Conservation (phyloP, 441 rosid genomes). For the Gossypium lobatum region DNA sequence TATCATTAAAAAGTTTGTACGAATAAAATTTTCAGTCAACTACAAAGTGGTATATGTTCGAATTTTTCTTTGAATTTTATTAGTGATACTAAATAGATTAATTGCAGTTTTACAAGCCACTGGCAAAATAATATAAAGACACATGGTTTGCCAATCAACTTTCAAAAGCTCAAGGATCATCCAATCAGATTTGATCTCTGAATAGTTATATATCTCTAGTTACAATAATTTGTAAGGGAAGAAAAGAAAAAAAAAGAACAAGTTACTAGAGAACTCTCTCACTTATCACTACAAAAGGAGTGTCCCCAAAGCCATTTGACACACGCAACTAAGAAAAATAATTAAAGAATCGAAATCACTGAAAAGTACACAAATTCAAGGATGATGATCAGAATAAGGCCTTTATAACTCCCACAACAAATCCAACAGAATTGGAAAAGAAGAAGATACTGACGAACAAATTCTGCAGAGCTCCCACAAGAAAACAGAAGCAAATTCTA, state of each 20-base stretch:
- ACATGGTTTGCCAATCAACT: not conserved
- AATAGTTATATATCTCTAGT: not conserved
- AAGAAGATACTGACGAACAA: not conserved
- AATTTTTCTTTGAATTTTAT: not conserved
- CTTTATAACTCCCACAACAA: not conserved
- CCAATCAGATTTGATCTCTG: not conserved
- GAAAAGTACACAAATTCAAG: not conserved
- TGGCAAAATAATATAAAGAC: not conserved
- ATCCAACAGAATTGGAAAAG: not conserved
- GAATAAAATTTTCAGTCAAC: not conserved
- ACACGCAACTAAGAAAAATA: not conserved
- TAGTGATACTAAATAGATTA: not conserved
- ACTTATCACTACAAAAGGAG: not conserved
- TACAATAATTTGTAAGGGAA: not conserved
- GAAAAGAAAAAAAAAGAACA: not conserved
- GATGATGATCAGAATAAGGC: not conserved
- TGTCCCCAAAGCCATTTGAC: not conserved
- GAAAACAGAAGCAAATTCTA: not conserved
- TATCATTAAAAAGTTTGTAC: not conserved
- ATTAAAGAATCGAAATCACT: not conserved
- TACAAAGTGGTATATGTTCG: not conserved
- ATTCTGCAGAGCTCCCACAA: not conserved
- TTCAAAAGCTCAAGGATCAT: not conserved
- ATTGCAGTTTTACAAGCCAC: not conserved
- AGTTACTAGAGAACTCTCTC: constrained; percentile 6